These are phyloP conservation scores for Puccinia horiana DNA, from an alignment of 1,284 basidiomycete species.

Conservation along the genomic window DNA sequence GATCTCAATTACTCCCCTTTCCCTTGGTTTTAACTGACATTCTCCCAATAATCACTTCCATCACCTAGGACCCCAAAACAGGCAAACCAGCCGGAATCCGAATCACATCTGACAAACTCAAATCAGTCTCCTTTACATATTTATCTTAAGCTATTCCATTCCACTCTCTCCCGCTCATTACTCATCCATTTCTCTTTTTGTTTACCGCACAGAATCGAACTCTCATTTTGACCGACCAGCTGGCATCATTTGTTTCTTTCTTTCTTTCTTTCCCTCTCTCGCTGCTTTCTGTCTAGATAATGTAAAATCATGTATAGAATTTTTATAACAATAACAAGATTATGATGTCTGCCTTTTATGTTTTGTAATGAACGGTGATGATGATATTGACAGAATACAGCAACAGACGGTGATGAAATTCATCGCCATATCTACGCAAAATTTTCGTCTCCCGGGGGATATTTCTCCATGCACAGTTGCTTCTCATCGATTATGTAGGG, in stretches of 20 bases:
- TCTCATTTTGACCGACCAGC: neutral
- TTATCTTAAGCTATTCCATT: too few species aligned
- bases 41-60: neutral
- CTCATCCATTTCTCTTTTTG: neutral
- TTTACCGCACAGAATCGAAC: slow-evolving; percentile 4
- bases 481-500: too few species aligned
- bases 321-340: too few species aligned
- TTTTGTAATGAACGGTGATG: too few species aligned
- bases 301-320: neutral
- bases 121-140: neutral
- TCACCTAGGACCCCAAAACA: neutral
- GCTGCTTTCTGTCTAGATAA: too few species aligned
- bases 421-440: too few species aligned
- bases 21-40: neutral
- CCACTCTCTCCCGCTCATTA: neutral
- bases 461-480: too few species aligned
- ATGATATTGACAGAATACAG: too few species aligned
- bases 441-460: too few species aligned
- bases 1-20: neutral
- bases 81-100: neutral
- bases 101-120: neutral
- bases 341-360: neutral
- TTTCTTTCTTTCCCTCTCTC: neutral
- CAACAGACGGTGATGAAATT: too few species aligned
- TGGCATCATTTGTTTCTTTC: neutral